Evolutionary conservation across 306 rosid species (phyloP).

Genomic region (Purshia tridentata): DNA sequence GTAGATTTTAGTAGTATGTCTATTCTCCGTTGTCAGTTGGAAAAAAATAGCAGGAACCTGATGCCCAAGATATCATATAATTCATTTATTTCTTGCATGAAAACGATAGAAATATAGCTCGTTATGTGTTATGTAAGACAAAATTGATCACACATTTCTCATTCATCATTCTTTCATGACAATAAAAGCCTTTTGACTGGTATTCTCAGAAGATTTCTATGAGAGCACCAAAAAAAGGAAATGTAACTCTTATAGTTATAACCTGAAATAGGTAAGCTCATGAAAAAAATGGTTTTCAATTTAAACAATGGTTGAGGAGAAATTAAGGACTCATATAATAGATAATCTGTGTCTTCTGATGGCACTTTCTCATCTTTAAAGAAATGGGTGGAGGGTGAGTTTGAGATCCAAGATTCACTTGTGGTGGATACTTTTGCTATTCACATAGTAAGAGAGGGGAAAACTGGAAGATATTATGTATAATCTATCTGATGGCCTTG

Average conservation of each 20-base stretch:
- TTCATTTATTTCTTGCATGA: constrained; percentile 10
- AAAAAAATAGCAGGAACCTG: not conserved
- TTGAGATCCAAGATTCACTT: not conserved
- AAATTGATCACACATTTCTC: not conserved
- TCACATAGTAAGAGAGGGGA: not conserved
- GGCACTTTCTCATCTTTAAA: not conserved
- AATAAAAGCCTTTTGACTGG: not conserved
- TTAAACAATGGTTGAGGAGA: not conserved
- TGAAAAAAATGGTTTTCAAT: not conserved
- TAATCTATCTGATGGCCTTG: not conserved
- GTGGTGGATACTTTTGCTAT: not conserved
- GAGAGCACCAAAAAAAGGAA: not conserved
- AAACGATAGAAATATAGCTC: not conserved
- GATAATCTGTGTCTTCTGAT: too few species aligned
- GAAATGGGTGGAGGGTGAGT: not conserved
- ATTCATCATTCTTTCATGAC: not conserved
- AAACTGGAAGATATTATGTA: not conserved
- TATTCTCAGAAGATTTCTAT: not conserved
- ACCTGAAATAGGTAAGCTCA: not conserved
- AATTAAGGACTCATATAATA: not conserved
- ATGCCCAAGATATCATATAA: not conserved
- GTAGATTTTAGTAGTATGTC: not conserved
- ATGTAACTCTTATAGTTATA: not conserved
- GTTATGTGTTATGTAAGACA: not conserved
- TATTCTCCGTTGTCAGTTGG: not conserved